Percentiles rank a stretch among this genome's conserved stretches.
These are phyloP conservation scores for Plasmodium vivax DNA, from an alignment of 169 alveolate species.

Conservation along the genomic window DNA sequence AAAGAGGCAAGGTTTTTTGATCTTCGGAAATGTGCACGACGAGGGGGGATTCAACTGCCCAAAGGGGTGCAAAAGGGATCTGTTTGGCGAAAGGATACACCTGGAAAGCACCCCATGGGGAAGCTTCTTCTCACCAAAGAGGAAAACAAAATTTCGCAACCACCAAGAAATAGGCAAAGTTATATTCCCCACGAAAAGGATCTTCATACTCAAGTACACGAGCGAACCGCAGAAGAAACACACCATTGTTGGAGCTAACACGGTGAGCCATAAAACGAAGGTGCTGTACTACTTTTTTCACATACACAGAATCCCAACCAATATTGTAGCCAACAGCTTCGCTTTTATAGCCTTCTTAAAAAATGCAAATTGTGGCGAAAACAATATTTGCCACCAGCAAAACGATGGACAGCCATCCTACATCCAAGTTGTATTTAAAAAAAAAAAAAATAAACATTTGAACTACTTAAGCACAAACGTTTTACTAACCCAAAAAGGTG, in stretches of 20 bases:
- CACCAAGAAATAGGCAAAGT: slow-evolving; percentile 18
- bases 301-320: slow-evolving; percentile 14
- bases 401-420: neutral
- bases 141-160: slow-evolving; percentile 6
- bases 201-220: slow-evolving; percentile 2
- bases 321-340: slow-evolving; percentile 25
- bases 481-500: neutral
- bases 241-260: neutral
- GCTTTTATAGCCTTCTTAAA: slow-evolving; percentile 17
- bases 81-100: neutral
- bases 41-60: neutral
- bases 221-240: neutral
- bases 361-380: slow-evolving; percentile 29
- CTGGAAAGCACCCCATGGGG: neutral
- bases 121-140: slow-evolving; percentile 8
- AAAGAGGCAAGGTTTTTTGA: neutral
- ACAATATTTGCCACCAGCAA: slow-evolving; percentile 22
- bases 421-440: slow-evolving; percentile 41
- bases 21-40: slow-evolving; percentile 23
- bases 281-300: slow-evolving; percentile 13
- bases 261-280: neutral
- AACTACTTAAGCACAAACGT: neutral
- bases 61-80: neutral
- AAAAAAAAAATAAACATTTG: neutral
- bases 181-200: slow-evolving; percentile 14